Conservation (phyloP, 352 stramenopile genomes). For the Phytophthora fragariae region DNA sequence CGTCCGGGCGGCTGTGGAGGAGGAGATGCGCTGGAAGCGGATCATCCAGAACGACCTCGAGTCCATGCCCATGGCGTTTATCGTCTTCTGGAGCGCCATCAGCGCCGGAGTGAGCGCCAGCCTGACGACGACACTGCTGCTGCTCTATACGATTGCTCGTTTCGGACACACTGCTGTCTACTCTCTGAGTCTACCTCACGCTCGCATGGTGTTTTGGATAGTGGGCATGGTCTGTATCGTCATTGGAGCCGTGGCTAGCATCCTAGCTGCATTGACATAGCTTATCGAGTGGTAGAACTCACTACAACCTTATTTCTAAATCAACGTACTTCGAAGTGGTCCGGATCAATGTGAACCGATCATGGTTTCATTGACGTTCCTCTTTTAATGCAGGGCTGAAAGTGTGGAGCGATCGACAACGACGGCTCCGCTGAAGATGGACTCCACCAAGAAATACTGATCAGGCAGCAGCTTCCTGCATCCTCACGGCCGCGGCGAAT, state of each 20-base stretch:
- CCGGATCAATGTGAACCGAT: no score
- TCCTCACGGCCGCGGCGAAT: conserved; percentile 32
- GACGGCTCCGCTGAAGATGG: no score
- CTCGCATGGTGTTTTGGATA: conserved; percentile 43
- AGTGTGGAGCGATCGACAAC: no score
- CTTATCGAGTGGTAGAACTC: conserved; percentile 7
- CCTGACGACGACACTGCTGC: conserved; percentile 38
- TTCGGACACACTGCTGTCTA: conserved; percentile 56
- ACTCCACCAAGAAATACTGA: no score
- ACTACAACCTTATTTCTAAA: conserved; percentile 22
- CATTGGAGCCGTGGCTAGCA: conserved; percentile 22
- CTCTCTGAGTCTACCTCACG: conserved; percentile 38
- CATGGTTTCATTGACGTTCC: no score
- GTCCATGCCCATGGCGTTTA: conserved; percentile 62
- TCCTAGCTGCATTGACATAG: conserved; percentile 24
- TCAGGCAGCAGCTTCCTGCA: conserved; percentile 6
- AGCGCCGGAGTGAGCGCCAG: conserved; percentile 42
- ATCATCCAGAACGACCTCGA: conserved; percentile 73
- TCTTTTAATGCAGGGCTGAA: neutral
- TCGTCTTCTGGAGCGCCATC: conserved; percentile 55
- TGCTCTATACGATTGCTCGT: conserved; percentile 54
- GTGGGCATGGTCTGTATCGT: conserved; percentile 38
- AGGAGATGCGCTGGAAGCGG: conserved; percentile 60
- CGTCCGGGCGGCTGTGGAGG: conserved; percentile 28
- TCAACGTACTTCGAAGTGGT: neutral